These are phyloP conservation scores for Hanseniaspora gamundiae DNA, from an alignment of 1,139 yeast genomes.

Conservation along the genomic window DNA sequence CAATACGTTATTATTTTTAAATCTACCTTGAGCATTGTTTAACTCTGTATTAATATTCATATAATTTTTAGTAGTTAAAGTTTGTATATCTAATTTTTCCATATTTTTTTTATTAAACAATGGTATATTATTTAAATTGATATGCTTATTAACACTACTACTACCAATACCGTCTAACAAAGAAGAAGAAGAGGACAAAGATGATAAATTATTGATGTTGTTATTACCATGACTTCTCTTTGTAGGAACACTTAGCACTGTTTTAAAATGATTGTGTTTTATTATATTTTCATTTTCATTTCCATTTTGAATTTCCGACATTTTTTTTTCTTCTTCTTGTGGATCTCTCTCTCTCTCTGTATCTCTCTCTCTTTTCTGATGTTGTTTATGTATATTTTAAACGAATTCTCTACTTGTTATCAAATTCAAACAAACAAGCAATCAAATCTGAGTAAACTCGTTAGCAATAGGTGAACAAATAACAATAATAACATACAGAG, in stretches of 20 bases:
- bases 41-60: conserved; percentile 5
- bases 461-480: too few species aligned
- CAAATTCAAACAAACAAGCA: too few species aligned
- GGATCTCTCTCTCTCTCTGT: too few species aligned
- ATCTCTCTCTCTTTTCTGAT: too few species aligned
- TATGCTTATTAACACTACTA: not conserved
- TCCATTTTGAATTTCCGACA: not conserved
- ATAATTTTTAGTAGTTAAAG: conserved; percentile 2
- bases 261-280: not conserved
- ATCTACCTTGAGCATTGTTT: conserved; percentile 4
- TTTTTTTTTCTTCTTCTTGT: not conserved
- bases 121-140: conserved; percentile 1
- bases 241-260: not conserved
- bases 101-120: conserved; percentile 4
- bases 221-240: not conserved
- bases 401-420: too few species aligned
- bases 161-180: too few species aligned
- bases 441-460: too few species aligned
- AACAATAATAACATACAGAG: too few species aligned
- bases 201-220: not conserved
- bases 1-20: conserved; percentile 1
- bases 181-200: too few species aligned
- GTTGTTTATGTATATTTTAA: too few species aligned
- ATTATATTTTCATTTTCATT: not conserved
- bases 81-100: conserved; percentile 5